A percentile compares a stretch with the other conserved stretches of the same genome.
phyloP scores from a whole-genome alignment of 192 early-diverging fungal genomes.

The Pilobolus umbonatus region DNA sequence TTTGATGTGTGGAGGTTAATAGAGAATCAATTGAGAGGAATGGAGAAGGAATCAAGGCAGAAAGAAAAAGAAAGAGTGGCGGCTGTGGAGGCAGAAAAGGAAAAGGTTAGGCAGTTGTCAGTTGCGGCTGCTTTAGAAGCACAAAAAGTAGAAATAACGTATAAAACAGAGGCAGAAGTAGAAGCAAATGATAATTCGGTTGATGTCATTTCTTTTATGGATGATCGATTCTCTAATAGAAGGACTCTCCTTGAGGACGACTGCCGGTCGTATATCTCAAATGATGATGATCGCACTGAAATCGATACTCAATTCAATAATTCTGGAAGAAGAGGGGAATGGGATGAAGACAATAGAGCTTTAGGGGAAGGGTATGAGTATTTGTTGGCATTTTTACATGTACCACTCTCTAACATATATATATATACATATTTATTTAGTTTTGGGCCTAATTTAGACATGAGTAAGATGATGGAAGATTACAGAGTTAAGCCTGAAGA shows the following conservation, averaged over 20 bases:
- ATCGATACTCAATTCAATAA: constrained; percentile 9
- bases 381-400: background rate
- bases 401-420: background rate
- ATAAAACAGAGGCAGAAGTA: constrained; percentile 12
- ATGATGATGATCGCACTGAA: constrained; percentile 24
- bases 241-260: constrained; percentile 38
- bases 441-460: constrained; percentile 32
- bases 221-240: constrained; percentile 21
- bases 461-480: constrained; percentile 40
- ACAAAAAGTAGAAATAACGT: constrained; percentile 7
- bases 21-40: constrained; percentile 50
- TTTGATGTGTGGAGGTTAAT: constrained; percentile 61
- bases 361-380: constrained; percentile 33
- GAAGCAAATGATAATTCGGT: constrained; percentile 29
- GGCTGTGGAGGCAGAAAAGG: constrained; percentile 26
- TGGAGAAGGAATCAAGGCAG: constrained; percentile 55
- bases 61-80: constrained; percentile 41
- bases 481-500: constrained; percentile 29
- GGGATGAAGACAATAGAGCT: constrained; percentile 33
- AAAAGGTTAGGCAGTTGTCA: constrained; percentile 9
- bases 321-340: constrained; percentile 14
- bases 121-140: constrained; percentile 19
- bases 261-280: constrained; percentile 25
- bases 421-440: constrained; percentile 1
- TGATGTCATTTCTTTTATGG: constrained; percentile 24